Conservation (phyloP, 371 early-diverging fungal species). For the Circinella umbellata region DNA sequence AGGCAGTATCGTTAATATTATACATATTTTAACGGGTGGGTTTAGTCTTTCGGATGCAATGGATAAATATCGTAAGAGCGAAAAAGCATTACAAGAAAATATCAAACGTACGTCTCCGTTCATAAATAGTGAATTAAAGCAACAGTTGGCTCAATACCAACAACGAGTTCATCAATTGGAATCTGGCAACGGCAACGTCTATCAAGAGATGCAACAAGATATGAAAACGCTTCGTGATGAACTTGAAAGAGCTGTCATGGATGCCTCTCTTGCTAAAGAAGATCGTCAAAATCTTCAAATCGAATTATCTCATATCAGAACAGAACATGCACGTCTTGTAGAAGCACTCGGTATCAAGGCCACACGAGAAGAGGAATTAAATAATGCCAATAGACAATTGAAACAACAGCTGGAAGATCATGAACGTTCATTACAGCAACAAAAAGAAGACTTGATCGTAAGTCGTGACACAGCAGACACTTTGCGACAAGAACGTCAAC, state of each 20-base stretch:
- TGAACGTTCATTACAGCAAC: not conserved
- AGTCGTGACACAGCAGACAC: not conserved
- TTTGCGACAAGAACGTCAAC: not conserved
- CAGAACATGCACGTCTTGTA: not conserved
- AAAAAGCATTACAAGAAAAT: conserved; percentile 1
- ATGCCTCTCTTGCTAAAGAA: not conserved
- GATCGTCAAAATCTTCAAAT: not conserved
- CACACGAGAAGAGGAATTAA: not conserved
- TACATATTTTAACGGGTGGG: not conserved
- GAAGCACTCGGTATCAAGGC: not conserved
- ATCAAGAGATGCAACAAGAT: conserved; percentile 18
- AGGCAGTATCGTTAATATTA: not conserved
- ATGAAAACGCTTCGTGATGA: conserved; percentile 2
- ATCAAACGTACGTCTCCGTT: not conserved
- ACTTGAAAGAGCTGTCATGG: conserved; percentile 1
- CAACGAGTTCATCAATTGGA: conserved; percentile 7
- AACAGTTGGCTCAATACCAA: conserved; percentile 2
- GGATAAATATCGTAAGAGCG: not conserved
- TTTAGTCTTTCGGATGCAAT: conserved; percentile 1
- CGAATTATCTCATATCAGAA: conserved; percentile 2
- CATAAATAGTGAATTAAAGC: not conserved
- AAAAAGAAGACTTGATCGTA: not conserved
- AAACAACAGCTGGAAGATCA: not conserved
- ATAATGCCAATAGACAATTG: not conserved
- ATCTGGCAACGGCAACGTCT: not conserved